Conservation (phyloP, 1,139 yeast genomes). For the Lodderomyces oxycetoniae region DNA sequence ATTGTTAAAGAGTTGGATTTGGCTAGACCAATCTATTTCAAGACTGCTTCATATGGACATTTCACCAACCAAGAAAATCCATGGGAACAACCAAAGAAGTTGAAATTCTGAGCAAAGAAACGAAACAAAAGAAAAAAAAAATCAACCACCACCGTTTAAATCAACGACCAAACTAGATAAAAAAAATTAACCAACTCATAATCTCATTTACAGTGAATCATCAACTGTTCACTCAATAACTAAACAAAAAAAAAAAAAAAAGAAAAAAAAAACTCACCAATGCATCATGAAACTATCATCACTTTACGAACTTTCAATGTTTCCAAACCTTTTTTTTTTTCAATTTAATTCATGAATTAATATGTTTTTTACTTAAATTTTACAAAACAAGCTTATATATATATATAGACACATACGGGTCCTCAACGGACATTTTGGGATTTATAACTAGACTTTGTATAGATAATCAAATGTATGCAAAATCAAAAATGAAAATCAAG, state of each 20-base stretch:
- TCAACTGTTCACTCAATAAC: slow-evolving; percentile 1
- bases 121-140: background rate
- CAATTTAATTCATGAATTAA: background rate
- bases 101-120: slow-evolving; percentile 51
- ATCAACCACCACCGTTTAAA: no score
- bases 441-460: no score
- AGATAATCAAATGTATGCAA: no score
- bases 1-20: slow-evolving; percentile 93
- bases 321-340: background rate
- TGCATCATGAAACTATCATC: no score
- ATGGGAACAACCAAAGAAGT: slow-evolving; percentile 69
- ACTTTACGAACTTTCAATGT: no score
- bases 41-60: slow-evolving; percentile 99
- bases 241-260: background rate
- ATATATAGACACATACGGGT: no score
- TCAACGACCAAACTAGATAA: no score
- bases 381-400: no score
- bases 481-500: no score
- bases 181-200: background rate
- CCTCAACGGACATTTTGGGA: slow-evolving; percentile 2
- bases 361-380: background rate
- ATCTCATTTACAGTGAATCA: slow-evolving; percentile 1
- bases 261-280: background rate
- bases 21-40: slow-evolving; percentile 98
- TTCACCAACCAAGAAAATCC: slow-evolving; percentile 87